These are phyloP conservation scores for Heliosperma pusillum DNA, from an alignment of 148 eudicot genomes.

Conservation along the genomic window DNA sequence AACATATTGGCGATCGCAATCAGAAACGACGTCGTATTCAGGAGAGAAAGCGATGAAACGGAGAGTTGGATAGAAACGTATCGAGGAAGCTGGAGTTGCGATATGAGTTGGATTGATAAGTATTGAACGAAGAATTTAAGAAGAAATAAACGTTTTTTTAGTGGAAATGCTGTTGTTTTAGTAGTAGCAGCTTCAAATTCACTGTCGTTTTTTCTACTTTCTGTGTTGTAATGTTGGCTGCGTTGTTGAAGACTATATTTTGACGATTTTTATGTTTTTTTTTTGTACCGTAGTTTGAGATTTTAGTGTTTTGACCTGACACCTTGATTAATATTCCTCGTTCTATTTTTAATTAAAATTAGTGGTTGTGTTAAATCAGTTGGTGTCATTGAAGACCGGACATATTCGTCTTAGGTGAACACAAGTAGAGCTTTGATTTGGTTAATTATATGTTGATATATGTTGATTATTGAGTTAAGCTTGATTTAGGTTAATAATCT, in stretches of 20 bases:
- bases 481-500: too few species aligned
- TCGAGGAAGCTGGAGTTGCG: background rate
- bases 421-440: too few species aligned
- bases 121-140: background rate
- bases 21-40: background rate
- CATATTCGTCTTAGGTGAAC: too few species aligned
- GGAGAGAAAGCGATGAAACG: background rate
- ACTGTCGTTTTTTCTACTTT: too few species aligned
- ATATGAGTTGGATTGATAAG: background rate
- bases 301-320: too few species aligned
- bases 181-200: background rate
- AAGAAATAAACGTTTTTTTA: background rate
- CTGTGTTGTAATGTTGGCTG: background rate
- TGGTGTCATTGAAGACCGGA: too few species aligned
- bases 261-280: background rate
- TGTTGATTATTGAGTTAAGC: too few species aligned
- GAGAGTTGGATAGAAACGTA: background rate
- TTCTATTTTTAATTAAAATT: too few species aligned
- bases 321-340: too few species aligned
- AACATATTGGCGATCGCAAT: background rate
- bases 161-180: background rate
- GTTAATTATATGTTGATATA: too few species aligned
- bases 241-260: background rate
- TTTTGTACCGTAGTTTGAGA: too few species aligned
- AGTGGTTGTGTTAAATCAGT: too few species aligned